Base-by-base conservation (phyloP, 352 stramenopile species). In the Phytophthora foliorum region DNA sequence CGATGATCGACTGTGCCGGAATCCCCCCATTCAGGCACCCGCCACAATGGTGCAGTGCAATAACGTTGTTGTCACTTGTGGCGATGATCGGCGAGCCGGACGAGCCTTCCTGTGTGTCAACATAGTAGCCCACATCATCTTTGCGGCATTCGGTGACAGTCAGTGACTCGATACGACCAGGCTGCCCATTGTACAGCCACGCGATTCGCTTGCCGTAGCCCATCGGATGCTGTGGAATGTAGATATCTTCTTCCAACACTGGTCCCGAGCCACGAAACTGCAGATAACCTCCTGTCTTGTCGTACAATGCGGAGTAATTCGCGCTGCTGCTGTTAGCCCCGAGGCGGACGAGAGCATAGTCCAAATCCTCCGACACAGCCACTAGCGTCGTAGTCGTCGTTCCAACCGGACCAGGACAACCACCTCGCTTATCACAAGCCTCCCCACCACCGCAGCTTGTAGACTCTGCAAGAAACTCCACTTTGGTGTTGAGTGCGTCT, bases 11-110 rank as follows among this genome's bases (percentile, higher is more conserved):
- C 46, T 78, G 76, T 8, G 75, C 75, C 1, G 80, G 75, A 34
- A 94, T 89, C 2, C 58, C 84, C 48, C 81, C 85, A 63, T 94
- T 94, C 27, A 87, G 56, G 46, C 87, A 95, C 9, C 82, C 85
- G 6, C 87, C 87, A 60, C 85, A 93, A 58, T 93, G 85, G 53
- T 95, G 87, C 44, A 95, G 66, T 24, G 83, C 87, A n/a, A 95
- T 78, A 17, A 93, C 87, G 1, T 65, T 58, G 56, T 91, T 82
- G 65, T 95, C 87, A 2, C 41, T 71, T 1, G 51, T 73, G 0
- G 62, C 75, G 29, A 95, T 79, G 25, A 93, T 77, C 0, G 87
- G 85, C 13, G 87, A 88, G 4, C 85, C 87, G 4, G 85, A 95
- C 19, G 82, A 88, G 0, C 85, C 87, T 67, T 85, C 83, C 32